Percentiles rank a stretch among this genome's conserved stretches.
Conservation (phyloP, 257 asterid genomes). For the Penstemon newberryi region DNA sequence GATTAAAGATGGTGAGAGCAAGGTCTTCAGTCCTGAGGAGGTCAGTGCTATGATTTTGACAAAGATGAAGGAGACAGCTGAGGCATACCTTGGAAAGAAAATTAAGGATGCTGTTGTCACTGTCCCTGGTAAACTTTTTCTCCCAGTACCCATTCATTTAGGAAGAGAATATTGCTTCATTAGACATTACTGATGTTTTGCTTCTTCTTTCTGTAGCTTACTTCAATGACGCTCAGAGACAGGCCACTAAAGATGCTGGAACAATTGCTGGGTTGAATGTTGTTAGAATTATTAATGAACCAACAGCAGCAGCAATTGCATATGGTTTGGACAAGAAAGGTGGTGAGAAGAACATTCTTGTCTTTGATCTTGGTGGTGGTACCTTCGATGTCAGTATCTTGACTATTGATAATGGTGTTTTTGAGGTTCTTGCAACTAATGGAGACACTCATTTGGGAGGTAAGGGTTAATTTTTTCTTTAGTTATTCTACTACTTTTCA, state of each 20-base stretch:
- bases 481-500: not conserved
- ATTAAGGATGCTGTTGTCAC: constrained; percentile 92
- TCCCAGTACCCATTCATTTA: not conserved
- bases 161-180: not conserved
- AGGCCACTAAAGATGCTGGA: constrained; percentile 95
- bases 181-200: constrained; percentile 23
- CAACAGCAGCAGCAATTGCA: constrained; percentile 97
- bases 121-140: constrained; percentile 64
- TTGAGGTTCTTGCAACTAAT: constrained; percentile 93
- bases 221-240: constrained; percentile 96
- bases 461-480: constrained; percentile 22
- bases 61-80: constrained; percentile 94
- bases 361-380: constrained; percentile 98
- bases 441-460: constrained; percentile 99
- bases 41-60: constrained; percentile 87
- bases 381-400: constrained; percentile 94
- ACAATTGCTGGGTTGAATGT: constrained; percentile 87
- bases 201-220: constrained; percentile 53
- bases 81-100: constrained; percentile 86
- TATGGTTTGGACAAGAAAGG: constrained; percentile 93
- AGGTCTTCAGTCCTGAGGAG: constrained; percentile 96
- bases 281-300: constrained; percentile 87
- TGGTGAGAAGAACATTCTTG: constrained; percentile 92
- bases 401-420: constrained; percentile 94
- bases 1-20: constrained; percentile 78